Base-by-base conservation (phyloP, 345 rosid genomes). In the Durio zibethinus region DNA sequence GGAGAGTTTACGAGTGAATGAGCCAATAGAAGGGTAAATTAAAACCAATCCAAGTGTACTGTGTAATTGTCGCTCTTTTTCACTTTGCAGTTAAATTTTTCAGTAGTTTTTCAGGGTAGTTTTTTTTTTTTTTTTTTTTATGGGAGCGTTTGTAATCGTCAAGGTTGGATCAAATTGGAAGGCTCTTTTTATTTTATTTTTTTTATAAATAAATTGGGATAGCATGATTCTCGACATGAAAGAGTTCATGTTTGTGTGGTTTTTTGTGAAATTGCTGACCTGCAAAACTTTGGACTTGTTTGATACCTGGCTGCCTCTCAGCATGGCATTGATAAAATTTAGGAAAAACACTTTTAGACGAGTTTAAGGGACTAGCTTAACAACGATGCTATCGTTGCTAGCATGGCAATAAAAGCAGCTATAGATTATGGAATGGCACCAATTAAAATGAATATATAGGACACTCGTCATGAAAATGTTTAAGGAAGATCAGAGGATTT, bases 31-130 rank as follows among this genome's bases (percentile, higher is more conserved):
- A 33, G 42, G 60, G 36, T 61, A 21, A 43, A 14, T 57, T 67
- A 23, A 63, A 71, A 9, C 10, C 60, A 21, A 64, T 50, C 79
- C 72, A 25, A 60, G 77, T n/a, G n/a, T n/a, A n/a, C n/a, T 72
- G 65, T 76, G 80, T 76, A 80, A 80, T 80, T 72, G 16, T 53
- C 43, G 6, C 42, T 45, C 16, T 45, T 70, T 63, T 45, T 59
- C 15, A 11, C 40, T 47, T 33, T 57, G n/a, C 27, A 23, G 54
- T 47, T 5, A 42, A 65, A 43, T 6, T 68, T n/a, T 33, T 47
- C 18, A 50, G 15, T 64, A n/a, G 18, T 18, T 23, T 36, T 56
- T 21, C 27, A 23, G 38, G 23, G 54, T 29, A 74, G 57, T 15
- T 16, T 67, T 42, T 43, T 60, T 23, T 25, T 53, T 56, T 8